These are phyloP conservation scores for Datisca glomerata DNA, from an alignment of 306 rosid genomes.

Conservation along the genomic window DNA sequence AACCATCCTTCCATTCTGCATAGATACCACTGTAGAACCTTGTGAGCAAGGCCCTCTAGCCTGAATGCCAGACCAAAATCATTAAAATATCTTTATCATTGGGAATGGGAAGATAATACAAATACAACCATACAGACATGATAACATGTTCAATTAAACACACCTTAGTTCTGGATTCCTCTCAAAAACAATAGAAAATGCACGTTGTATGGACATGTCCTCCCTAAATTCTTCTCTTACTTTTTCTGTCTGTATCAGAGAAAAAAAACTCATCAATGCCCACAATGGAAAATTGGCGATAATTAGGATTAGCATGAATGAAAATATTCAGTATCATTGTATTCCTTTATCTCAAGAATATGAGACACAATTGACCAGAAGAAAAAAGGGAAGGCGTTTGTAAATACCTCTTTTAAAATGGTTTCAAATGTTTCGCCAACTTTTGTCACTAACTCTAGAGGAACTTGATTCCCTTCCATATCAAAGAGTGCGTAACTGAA, in stretches of 20 bases:
- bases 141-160: not conserved
- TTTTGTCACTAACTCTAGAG: slow-evolving; percentile 67
- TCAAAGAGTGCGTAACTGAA: slow-evolving; percentile 92
- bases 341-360: no score
- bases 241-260: slow-evolving; percentile 48
- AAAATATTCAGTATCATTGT: no score
- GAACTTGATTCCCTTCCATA: slow-evolving; percentile 91
- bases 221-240: slow-evolving; percentile 51
- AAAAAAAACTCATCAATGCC: no score
- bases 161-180: slow-evolving; percentile 82
- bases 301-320: no score
- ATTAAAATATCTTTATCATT: not conserved
- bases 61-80: slow-evolving; percentile 27
- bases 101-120: not conserved
- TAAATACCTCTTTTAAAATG: slow-evolving; percentile 74
- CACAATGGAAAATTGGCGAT: no score
- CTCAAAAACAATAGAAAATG: slow-evolving; percentile 70
- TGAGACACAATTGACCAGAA: no score
- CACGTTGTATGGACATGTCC: slow-evolving; percentile 72
- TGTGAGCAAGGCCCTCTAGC: slow-evolving; percentile 78
- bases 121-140: not conserved
- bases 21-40: slow-evolving; percentile 95
- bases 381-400: no score
- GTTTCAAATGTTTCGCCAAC: slow-evolving; percentile 67
- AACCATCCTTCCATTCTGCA: slow-evolving; percentile 99